These are phyloP conservation scores for Pyrenophora tritici-repentis DNA, from an alignment of 2,329 filamentous ascomycete genomes.

Conservation along the genomic window DNA sequence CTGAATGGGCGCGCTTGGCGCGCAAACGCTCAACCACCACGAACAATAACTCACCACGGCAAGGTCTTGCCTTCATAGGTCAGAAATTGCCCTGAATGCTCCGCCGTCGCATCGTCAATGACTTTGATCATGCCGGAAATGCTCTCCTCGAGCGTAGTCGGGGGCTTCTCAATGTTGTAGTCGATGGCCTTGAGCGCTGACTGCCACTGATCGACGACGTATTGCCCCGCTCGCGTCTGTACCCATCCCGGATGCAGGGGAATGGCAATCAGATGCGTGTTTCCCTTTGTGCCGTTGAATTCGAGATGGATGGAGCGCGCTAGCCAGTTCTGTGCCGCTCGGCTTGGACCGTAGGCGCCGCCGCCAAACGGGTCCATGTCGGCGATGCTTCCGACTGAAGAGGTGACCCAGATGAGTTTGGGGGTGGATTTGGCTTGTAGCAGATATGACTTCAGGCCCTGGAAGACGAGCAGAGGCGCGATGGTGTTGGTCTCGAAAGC, in stretches of 20 bases:
- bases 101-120: slow-evolving; percentile 1
- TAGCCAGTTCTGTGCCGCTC: slow-evolving; percentile 6
- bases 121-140: slow-evolving; percentile 5
- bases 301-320: slow-evolving; percentile 5
- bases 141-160: slow-evolving; percentile 2
- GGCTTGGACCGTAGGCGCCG: slow-evolving; percentile 2
- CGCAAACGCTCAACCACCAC: background rate
- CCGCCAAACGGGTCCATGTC: slow-evolving; percentile 2
- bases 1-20: no score
- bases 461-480: background rate
- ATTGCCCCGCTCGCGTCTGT: background rate
- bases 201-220: background rate
- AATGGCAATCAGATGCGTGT: slow-evolving; percentile 2
- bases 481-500: slow-evolving; percentile 2
- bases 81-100: background rate
- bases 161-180: slow-evolving; percentile 2
- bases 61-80: background rate
- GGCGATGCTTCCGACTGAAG: slow-evolving; percentile 1
- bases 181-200: background rate
- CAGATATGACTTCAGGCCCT: slow-evolving; percentile 2
- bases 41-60: background rate
- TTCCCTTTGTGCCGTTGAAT: background rate
- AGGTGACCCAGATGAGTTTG: slow-evolving; percentile 1
- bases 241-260: slow-evolving; percentile 6
- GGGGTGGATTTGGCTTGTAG: background rate